Base-by-base conservation (phyloP, 164 flowering plant species). In the Euptelea pleiosperma region DNA sequence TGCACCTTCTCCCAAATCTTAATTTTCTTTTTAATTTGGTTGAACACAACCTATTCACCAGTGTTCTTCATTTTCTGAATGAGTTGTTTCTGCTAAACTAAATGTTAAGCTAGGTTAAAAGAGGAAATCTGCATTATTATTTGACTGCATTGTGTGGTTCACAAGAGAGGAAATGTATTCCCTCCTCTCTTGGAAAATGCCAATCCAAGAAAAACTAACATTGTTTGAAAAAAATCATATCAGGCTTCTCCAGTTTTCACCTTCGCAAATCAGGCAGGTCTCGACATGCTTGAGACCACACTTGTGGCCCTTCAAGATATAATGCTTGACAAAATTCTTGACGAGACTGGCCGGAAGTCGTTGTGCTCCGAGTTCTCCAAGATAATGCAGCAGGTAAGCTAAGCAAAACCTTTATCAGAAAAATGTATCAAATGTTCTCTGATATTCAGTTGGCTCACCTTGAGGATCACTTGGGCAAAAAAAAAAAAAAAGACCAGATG, bases 231-330 rank as follows among this genome's bases (percentile, higher is more conserved):
- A 36, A 35, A 24, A 25, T 51, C 0, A 25, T 60, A 42, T 29
- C 86, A 85, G 91, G 78, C 79, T 30, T 78, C 86, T 35, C 85
- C 91, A 4, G 79, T 77, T 33, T 86, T 86, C 59, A 81, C 84
- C 28, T 86, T 83, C 59, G 85, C 87, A 4, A 86, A 86, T 64
- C 89, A 86, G 63, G 83, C 87, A 1, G 92, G 92, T 3, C 87
- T 86, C 19, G 89, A 86, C 70, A 82, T 86, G 92, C 84, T 86
- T 3, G 92, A 86, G 65, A 86, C 92, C 0, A 82, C 92, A 21
- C 79, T 86, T 6, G 79, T 81, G 36, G 78, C 85, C 36, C 89
- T 86, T 55, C 92, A 86, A 64, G 92, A 86, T 55, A 86, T 86
- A 16, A 73, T 73, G 68, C 86, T 86, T 0, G 92, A 86, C 68